Percentiles rank a stretch among this genome's conserved stretches.
Conservation (phyloP, 441 rosid species). For the Erodium trifolium region DNA sequence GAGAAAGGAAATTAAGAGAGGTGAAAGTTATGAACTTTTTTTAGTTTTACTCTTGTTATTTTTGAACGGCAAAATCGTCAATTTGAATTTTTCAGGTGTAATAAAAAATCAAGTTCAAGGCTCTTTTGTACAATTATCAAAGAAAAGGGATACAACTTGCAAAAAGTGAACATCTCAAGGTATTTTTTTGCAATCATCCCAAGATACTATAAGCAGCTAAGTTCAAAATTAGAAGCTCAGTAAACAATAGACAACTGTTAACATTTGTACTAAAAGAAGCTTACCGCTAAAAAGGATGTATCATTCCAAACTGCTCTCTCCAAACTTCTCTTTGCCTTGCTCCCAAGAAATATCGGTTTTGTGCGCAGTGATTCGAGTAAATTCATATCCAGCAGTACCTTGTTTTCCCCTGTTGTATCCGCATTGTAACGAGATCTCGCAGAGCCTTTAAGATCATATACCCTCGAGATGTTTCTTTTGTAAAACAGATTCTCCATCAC, state of each 20-base stretch:
- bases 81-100: too few relatives aligned
- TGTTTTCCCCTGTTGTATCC: conserved; percentile 81
- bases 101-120: too few relatives aligned
- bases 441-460: conserved; percentile 96
- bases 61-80: too few relatives aligned
- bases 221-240: background rate
- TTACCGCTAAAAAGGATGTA: conserved; percentile 90
- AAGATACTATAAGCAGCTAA: background rate
- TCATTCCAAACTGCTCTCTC: conserved; percentile 99
- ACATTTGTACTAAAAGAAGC: conserved; percentile 17
- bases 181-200: too few relatives aligned
- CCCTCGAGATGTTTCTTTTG: conserved; percentile 58
- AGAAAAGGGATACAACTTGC: too few relatives aligned
- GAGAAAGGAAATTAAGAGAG: too few relatives aligned
- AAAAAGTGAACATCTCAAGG: too few relatives aligned
- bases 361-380: conserved; percentile 97
- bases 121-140: too few relatives aligned
- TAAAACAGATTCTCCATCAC: conserved; percentile 96
- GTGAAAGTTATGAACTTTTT: too few relatives aligned
- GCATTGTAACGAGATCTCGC: conserved; percentile 84
- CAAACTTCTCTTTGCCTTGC: conserved; percentile 78
- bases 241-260: background rate
- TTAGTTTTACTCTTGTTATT: too few relatives aligned
- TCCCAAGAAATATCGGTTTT: conserved; percentile 86
- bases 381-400: conserved; percentile 90